A percentile compares a stretch with the other conserved stretches of the same genome.
These are phyloP conservation scores for Solanum bulbocastanum DNA, from an alignment of 257 asterid genomes.

Conservation along the genomic window DNA sequence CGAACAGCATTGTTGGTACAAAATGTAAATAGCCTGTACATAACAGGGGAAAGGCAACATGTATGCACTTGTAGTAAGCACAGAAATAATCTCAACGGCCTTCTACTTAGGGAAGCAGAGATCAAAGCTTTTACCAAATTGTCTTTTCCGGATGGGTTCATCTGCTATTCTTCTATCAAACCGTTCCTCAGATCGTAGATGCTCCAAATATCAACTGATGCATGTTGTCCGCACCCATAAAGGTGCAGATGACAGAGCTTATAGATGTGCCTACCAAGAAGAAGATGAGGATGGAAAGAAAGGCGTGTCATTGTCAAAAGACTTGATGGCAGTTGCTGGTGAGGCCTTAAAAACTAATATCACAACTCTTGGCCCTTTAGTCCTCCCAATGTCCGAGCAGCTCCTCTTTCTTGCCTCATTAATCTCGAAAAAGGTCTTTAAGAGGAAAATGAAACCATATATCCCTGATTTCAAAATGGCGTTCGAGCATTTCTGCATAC, in stretches of 20 bases:
- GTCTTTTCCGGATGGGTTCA: conserved; percentile 19
- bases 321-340: conserved; percentile 18
- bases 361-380: conserved; percentile 7
- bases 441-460: neutral
- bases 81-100: conserved; percentile 3
- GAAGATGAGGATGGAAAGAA: conserved; percentile 6
- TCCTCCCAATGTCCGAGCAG: neutral
- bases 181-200: neutral
- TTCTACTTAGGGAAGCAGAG: conserved; percentile 16
- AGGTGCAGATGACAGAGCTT: conserved; percentile 21
- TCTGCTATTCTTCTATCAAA: conserved; percentile 24
- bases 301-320: conserved; percentile 20
- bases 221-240: conserved; percentile 19
- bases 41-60: conserved; percentile 20
- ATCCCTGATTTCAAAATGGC: conserved; percentile 15
- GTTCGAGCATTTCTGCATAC: neutral
- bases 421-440: neutral
- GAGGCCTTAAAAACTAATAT: conserved; percentile 22
- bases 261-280: conserved; percentile 5
- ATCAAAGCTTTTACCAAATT: conserved; percentile 23
- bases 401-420: neutral
- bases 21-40: no score
- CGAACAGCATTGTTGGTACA: no score
- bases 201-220: conserved; percentile 16
- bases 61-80: conserved; percentile 24